phyloP scores from a whole-genome alignment of 345 rosid genomes.

The Populus davidiana region DNA sequence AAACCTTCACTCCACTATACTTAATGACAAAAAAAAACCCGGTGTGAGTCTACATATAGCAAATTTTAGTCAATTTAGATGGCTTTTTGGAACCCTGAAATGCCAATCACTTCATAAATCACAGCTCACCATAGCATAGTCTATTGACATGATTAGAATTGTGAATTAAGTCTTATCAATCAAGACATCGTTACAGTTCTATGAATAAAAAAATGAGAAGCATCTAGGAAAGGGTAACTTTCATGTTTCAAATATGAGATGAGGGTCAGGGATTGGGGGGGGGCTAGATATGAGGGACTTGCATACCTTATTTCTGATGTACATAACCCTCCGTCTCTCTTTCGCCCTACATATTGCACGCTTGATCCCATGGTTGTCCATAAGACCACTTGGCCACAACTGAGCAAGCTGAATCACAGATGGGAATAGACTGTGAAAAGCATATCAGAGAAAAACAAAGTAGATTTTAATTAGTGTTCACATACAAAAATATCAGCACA shows the following conservation, averaged over 20 bases:
- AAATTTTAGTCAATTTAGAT: not conserved
- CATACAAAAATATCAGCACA: not conserved
- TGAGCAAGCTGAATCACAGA: constrained; percentile 65
- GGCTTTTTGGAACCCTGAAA: not conserved
- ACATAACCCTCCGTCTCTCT: constrained; percentile 57
- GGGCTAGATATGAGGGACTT: not conserved
- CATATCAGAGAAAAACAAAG: constrained; percentile 8
- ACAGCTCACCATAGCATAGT: not conserved
- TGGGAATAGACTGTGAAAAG: constrained; percentile 21
- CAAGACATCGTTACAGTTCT: not conserved
- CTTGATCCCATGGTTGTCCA: constrained; percentile 90
- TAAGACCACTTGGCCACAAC: constrained; percentile 77
- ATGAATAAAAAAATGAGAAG: not conserved
- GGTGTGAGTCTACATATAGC: not conserved
- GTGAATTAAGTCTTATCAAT: not conserved
- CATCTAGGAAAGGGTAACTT: not conserved
- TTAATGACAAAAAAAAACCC: not conserved
- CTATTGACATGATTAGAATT: not conserved
- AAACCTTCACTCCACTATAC: not conserved
- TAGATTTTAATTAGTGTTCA: not conserved
- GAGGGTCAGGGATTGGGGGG: not conserved
- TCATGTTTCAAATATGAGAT: not conserved
- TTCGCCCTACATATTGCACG: constrained; percentile 82
- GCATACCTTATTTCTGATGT: constrained; percentile 45
- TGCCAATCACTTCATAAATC: not conserved